A percentile compares a stretch with the other conserved stretches of the same genome.
Conservation (phyloP, 345 rosid species). For the Populus tremula region DNA sequence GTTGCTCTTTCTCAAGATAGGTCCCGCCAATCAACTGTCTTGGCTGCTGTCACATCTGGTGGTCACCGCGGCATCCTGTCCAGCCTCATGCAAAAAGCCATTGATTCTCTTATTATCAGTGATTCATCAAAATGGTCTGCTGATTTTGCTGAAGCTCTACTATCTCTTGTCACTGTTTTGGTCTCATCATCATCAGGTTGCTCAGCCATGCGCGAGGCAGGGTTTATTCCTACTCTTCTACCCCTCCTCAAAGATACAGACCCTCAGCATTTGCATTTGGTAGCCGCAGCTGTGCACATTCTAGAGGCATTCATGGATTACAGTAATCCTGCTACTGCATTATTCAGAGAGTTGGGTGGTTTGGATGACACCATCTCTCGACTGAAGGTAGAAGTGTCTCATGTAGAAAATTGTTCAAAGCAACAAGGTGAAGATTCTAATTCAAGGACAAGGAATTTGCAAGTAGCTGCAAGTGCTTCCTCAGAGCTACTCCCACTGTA, state of each 20-base stretch:
- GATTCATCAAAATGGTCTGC: constrained; percentile 74
- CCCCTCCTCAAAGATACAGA: constrained; percentile 93
- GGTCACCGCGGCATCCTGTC: constrained; percentile 88
- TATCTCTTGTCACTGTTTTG: constrained; percentile 85
- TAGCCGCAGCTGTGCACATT: constrained; percentile 79
- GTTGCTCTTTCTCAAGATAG: constrained; percentile 95
- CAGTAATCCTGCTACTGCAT: constrained; percentile 86
- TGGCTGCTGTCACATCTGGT: constrained; percentile 87
- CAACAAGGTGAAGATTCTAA: constrained; percentile 53
- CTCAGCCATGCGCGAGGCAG: constrained; percentile 94
- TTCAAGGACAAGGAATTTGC: constrained; percentile 38
- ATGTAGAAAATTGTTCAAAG: constrained; percentile 53
- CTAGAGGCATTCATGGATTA: constrained; percentile 94
- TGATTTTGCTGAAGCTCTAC: constrained; percentile 79
- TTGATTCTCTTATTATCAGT: constrained; percentile 67
- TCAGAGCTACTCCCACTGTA: constrained; percentile 55
- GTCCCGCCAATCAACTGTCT: constrained; percentile 73
- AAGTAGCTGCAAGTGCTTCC: constrained; percentile 37
- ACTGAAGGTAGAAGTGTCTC: constrained; percentile 72
- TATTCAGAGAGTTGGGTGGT: constrained; percentile 96
- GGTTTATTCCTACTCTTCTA: constrained; percentile 82
- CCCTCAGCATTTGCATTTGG: constrained; percentile 90
- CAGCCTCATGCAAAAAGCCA: constrained; percentile 86
- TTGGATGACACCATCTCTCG: constrained; percentile 88
- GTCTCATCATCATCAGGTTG: constrained; percentile 91